Percentiles rank a stretch among this genome's conserved stretches.
These are phyloP conservation scores for Dalechampia spathulata DNA, from an alignment of 441 rosid species.

Conservation along the genomic window DNA sequence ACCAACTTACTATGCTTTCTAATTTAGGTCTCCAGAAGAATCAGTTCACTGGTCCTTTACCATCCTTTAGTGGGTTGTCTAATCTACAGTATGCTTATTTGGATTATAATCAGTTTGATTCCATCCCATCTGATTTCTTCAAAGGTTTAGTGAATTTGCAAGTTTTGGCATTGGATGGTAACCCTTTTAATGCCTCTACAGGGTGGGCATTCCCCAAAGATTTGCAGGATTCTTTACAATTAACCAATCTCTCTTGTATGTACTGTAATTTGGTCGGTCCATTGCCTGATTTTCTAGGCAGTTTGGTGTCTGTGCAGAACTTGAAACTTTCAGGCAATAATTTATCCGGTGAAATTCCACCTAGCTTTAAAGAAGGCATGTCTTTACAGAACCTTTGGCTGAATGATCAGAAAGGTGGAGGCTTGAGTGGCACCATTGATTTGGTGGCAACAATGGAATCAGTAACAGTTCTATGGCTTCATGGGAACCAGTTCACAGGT, in stretches of 20 bases:
- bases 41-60: slow-evolving; percentile 50
- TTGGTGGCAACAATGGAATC: slow-evolving; percentile 43
- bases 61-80: slow-evolving; percentile 48
- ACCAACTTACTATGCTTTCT: slow-evolving; percentile 42
- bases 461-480: slow-evolving; percentile 53
- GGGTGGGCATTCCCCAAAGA: slow-evolving; percentile 55
- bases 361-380: slow-evolving; percentile 29
- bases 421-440: slow-evolving; percentile 50
- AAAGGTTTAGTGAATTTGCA: slow-evolving; percentile 42
- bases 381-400: slow-evolving; percentile 50
- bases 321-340: slow-evolving; percentile 45
- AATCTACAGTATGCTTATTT: slow-evolving; percentile 38
- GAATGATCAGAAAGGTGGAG: slow-evolving; percentile 42
- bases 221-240: slow-evolving; percentile 43
- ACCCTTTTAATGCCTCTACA: slow-evolving; percentile 39
- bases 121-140: slow-evolving; percentile 56
- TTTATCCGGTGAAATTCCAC: slow-evolving; percentile 50
- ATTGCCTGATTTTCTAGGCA: slow-evolving; percentile 57
- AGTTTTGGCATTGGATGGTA: slow-evolving; percentile 56
- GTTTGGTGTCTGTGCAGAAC: slow-evolving; percentile 37
- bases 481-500: slow-evolving; percentile 66
- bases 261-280: slow-evolving; percentile 54
- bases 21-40: slow-evolving; percentile 56
- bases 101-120: slow-evolving; percentile 51
- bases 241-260: slow-evolving; percentile 50